A percentile compares a stretch with the other conserved stretches of the same genome.
phyloP scores from a whole-genome alignment of 2,329 filamentous ascomycete species.

The Arachnomyces sp. region DNA sequence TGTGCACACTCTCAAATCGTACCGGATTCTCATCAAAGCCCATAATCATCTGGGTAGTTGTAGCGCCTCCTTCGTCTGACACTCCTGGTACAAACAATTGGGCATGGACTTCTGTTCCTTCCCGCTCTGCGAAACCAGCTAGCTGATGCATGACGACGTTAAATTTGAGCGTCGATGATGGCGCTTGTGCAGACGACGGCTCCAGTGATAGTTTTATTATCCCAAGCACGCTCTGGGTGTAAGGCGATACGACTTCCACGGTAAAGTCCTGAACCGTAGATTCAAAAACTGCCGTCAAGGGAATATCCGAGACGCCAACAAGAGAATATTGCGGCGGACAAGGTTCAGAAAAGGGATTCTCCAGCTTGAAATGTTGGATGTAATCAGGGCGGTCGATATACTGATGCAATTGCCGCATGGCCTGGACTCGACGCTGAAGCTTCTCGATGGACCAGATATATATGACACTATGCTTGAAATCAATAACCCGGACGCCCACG shows the following conservation, averaged over 20 bases:
- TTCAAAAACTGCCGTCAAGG: slow-evolving; percentile 86
- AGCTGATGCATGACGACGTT: slow-evolving; percentile 98
- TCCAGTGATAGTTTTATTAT: slow-evolving; percentile 87
- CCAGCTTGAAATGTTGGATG: slow-evolving; percentile 81
- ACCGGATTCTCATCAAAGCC: slow-evolving; percentile 91
- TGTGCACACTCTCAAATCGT: slow-evolving; percentile 94
- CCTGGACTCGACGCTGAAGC: slow-evolving; percentile 73
- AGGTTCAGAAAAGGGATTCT: slow-evolving; percentile 85
- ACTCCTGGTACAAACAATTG: slow-evolving; percentile 93
- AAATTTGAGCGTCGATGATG: slow-evolving; percentile 89
- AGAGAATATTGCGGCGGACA: slow-evolving; percentile 90
- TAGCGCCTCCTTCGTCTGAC: slow-evolving; percentile 82
- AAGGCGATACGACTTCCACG: slow-evolving; percentile 83
- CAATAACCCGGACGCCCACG: slow-evolving; percentile 80
- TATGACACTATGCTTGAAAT: slow-evolving; percentile 78
- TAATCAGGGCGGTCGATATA: slow-evolving; percentile 95
- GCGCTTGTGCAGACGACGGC: slow-evolving; percentile 85
- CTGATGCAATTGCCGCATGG: slow-evolving; percentile 96
- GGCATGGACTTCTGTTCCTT: slow-evolving; percentile 91
- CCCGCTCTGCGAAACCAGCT: slow-evolving; percentile 86
- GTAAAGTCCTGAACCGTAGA: slow-evolving; percentile 89
- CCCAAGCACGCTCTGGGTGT: slow-evolving; percentile 82
- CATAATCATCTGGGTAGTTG: slow-evolving; percentile 88
- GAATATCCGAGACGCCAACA: slow-evolving; percentile 87
- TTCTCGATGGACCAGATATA: slow-evolving; percentile 95